These are phyloP conservation scores for Posidonia oceanica DNA, from an alignment of 116 monocot genomes.

Conservation along the genomic window DNA sequence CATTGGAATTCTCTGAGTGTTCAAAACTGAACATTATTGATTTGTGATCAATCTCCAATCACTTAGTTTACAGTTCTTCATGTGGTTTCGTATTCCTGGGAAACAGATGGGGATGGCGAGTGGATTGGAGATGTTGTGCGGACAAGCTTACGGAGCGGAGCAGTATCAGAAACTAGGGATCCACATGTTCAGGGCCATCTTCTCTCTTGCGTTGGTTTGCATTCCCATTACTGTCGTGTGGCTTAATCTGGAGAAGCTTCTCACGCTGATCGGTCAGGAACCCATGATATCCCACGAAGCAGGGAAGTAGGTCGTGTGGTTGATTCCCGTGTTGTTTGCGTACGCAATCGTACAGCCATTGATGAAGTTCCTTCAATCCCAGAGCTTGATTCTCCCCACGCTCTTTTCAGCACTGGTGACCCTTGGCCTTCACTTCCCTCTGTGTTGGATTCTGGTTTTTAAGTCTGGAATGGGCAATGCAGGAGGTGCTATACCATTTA, in stretches of 20 bases:
- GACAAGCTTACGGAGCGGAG: slow-evolving; percentile 87
- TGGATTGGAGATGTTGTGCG: slow-evolving; percentile 81
- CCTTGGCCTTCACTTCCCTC: slow-evolving; percentile 57
- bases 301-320: too few species aligned
- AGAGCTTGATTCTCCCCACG: slow-evolving; percentile 75
- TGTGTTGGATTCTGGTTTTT: slow-evolving; percentile 78
- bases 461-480: slow-evolving; percentile 40
- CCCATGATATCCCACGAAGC: not conserved
- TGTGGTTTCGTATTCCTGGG: too few species aligned
- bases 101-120: slow-evolving; percentile 76
- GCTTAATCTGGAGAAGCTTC: not conserved
- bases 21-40: too few species aligned
- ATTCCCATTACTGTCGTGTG: slow-evolving; percentile 1
- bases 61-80: too few species aligned
- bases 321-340: slow-evolving; percentile 40
- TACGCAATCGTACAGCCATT: slow-evolving; percentile 46
- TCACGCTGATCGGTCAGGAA: slow-evolving; percentile 1
- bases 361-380: slow-evolving; percentile 62
- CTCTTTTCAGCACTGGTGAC: slow-evolving; percentile 23
- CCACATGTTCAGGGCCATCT: slow-evolving; percentile 53
- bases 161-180: slow-evolving; percentile 59
- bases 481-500: slow-evolving; percentile 64
- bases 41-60: too few species aligned
- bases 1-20: too few species aligned
- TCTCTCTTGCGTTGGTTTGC: slow-evolving; percentile 12